Percentiles rank a stretch among this genome's conserved stretches.
Conservation (phyloP, 768 basidiomycete genomes). For the Lactarius quietus region DNA sequence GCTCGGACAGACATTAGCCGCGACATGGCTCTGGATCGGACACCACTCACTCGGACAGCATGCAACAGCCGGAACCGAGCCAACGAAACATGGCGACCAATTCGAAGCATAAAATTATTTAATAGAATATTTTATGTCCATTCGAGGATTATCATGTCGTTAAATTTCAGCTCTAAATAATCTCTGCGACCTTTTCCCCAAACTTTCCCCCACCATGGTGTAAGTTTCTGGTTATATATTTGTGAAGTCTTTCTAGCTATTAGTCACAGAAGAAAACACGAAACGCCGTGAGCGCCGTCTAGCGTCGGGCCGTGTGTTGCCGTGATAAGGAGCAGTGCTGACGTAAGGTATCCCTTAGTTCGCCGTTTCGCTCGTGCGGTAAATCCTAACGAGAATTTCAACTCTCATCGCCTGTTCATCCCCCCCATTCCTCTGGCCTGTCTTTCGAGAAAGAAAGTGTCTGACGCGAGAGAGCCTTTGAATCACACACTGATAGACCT, state of each 20-base stretch:
- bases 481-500: not conserved
- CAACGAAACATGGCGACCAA: no score
- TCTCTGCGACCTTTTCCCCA: no score
- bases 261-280: no score
- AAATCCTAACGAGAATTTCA: slow-evolving; percentile 8
- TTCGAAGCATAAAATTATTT: no score
- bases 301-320: not conserved
- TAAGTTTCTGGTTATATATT: no score
- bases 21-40: not conserved
- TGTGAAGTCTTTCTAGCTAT: no score
- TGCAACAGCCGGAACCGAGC: no score
- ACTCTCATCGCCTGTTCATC: slow-evolving; percentile 15
- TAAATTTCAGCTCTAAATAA: no score
- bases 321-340: slow-evolving; percentile 13
- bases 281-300: not conserved
- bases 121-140: no score
- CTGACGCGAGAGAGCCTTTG: not conserved
- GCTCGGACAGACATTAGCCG: slow-evolving; percentile 23
- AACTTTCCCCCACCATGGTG: no score
- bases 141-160: not conserved
- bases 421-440: not conserved
- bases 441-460: not conserved
- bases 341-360: slow-evolving; percentile 6
- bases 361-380: slow-evolving; percentile 6
- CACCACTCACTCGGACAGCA: no score